A percentile compares a stretch with the other conserved stretches of the same genome.
Evolutionary conservation across 2,329 filamentous ascomycete species (phyloP).

Genomic region (Trichothecium sympodiale): DNA sequence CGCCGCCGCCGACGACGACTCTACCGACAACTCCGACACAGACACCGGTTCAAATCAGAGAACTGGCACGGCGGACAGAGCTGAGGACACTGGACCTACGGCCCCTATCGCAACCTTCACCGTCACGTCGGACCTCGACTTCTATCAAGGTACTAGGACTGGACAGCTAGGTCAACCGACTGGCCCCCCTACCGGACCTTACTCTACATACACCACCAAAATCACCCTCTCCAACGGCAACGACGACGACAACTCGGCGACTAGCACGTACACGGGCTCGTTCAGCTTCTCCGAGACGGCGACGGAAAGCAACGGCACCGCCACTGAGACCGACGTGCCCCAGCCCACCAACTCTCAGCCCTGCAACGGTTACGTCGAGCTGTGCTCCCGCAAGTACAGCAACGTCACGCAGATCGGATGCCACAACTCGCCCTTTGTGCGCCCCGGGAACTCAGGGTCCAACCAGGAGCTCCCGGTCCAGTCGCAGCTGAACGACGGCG

Average conservation of each 20-base stretch:
- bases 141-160: conserved; percentile 25
- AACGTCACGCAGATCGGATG: conserved; percentile 70
- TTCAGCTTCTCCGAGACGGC: conserved; percentile 26
- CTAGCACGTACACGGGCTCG: conserved; percentile 22
- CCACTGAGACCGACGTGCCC: conserved; percentile 12
- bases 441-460: conserved; percentile 57
- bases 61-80: not conserved
- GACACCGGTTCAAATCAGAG: too few relatives aligned
- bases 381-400: conserved; percentile 66
- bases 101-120: conserved; percentile 15
- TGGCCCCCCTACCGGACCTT: conserved; percentile 31
- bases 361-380: conserved; percentile 70
- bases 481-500: conserved; percentile 66
- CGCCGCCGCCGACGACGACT: conserved; percentile 10
- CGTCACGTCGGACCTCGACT: conserved; percentile 22
- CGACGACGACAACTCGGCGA: conserved; percentile 15
- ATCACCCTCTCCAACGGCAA: conserved; percentile 26
- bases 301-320: conserved; percentile 20
- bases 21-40: not conserved
- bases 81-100: not conserved
- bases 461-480: conserved; percentile 63
- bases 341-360: conserved; percentile 60
- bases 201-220: conserved; percentile 30
- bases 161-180: conserved; percentile 23
- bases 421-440: conserved; percentile 74